Conservation (phyloP, 108 stramenopile genomes). For the Cyclotella atomus region DNA sequence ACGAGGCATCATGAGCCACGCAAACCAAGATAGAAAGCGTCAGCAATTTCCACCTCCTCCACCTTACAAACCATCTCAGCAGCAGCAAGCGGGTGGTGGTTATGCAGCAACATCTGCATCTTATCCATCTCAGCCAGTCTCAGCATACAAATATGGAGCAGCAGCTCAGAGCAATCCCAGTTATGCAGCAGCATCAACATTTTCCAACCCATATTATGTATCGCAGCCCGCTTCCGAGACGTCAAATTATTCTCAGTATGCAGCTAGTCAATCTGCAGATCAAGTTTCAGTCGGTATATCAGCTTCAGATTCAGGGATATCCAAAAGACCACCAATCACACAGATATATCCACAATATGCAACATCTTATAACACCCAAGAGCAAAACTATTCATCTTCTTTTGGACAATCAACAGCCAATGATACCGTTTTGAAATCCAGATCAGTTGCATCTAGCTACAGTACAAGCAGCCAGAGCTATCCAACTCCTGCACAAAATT, state of each 20-base stretch:
- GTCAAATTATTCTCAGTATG: neutral
- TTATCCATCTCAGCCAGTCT: neutral
- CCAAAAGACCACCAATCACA: neutral
- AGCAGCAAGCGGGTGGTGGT: neutral
- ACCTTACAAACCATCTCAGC: neutral
- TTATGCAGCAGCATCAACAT: neutral
- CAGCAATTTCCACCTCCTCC: constrained; percentile 10
- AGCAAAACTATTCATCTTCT: neutral
- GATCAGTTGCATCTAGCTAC: no score
- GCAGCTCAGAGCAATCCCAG: constrained; percentile 1
- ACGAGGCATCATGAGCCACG: no score
- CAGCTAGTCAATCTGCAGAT: no score
- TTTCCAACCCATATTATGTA: neutral
- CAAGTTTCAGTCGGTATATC: neutral
- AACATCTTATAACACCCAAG: neutral
- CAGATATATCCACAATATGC: neutral
- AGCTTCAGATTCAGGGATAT: neutral
- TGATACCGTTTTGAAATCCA: constrained; percentile 20
- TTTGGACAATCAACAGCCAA: neutral
- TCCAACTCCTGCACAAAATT: neutral
- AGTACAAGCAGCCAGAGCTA: neutral
- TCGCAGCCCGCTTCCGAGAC: neutral
- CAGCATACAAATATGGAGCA: neutral
- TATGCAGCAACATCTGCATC: neutral
- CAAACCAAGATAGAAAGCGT: no score